Evolutionary conservation across 805 yeast genomes (phyloP).

Genomic region (Candida incommunis): DNA sequence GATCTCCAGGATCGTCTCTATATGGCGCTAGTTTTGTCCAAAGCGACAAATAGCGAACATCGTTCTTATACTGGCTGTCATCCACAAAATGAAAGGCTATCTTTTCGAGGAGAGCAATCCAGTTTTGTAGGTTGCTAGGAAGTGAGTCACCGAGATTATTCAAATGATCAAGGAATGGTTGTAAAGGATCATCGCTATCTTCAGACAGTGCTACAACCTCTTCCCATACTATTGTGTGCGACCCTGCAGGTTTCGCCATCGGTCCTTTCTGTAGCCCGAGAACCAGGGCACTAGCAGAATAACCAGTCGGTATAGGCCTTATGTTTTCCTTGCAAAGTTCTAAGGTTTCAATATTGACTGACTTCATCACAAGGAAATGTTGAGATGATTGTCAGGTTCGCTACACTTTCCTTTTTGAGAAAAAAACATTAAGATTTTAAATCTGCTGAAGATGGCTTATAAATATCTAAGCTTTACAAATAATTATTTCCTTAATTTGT

Average conservation of each 20-base stretch:
- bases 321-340: slow-evolving; percentile 39
- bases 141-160: slow-evolving; percentile 48
- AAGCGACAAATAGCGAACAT: slow-evolving; percentile 60
- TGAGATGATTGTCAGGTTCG: too few species aligned
- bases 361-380: too few species aligned
- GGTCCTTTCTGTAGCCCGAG: too few species aligned
- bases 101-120: slow-evolving; percentile 37
- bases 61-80: slow-evolving; percentile 57
- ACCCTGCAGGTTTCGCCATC: too few species aligned
- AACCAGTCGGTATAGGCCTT: slow-evolving; percentile 48
- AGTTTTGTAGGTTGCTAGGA: background rate
- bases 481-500: too few species aligned
- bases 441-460: too few species aligned
- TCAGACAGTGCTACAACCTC: slow-evolving; percentile 16
- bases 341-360: background rate
- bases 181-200: slow-evolving; percentile 28
- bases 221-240: too few species aligned
- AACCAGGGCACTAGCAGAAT: slow-evolving; percentile 45
- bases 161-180: slow-evolving; percentile 58
- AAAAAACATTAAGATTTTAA: too few species aligned
- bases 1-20: slow-evolving; percentile 55
- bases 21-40: slow-evolving; percentile 71
- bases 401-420: too few species aligned
- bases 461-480: too few species aligned
- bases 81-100: slow-evolving; percentile 60